Conservation (phyloP, 2,329 filamentous ascomycete genomes). For the Cladosporium sp. region DNA sequence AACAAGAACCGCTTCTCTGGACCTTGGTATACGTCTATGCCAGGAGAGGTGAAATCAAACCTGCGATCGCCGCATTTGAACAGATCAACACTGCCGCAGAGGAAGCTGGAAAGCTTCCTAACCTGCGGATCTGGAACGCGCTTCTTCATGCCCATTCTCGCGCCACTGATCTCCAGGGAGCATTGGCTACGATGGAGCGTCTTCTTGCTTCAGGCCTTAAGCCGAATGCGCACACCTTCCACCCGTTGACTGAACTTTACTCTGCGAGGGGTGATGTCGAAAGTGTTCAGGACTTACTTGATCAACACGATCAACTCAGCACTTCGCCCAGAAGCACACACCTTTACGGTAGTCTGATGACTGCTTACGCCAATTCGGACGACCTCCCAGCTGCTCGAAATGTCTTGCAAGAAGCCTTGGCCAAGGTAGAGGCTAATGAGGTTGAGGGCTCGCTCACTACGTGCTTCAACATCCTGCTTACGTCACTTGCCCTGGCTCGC, state of each 20-base stretch:
- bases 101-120: constrained; percentile 40
- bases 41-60: constrained; percentile 57
- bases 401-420: constrained; percentile 54
- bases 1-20: constrained; percentile 21
- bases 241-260: constrained; percentile 67
- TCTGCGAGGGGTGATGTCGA: constrained; percentile 69
- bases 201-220: constrained; percentile 44
- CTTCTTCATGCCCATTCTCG: constrained; percentile 67
- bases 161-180: constrained; percentile 61
- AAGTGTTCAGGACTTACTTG: constrained; percentile 61
- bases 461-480: constrained; percentile 76
- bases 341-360: constrained; percentile 62
- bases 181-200: constrained; percentile 58
- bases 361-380: constrained; percentile 52
- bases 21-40: constrained; percentile 69
- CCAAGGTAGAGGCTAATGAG: constrained; percentile 33
- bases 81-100: constrained; percentile 41
- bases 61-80: constrained; percentile 58
- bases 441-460: constrained; percentile 52
- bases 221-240: constrained; percentile 63
- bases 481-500: constrained; percentile 61
- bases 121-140: constrained; percentile 66
- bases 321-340: constrained; percentile 48
- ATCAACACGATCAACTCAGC: constrained; percentile 52
- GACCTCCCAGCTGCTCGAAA: constrained; percentile 38